Conservation (phyloP, 441 rosid species). For the Populus tomentosa region DNA sequence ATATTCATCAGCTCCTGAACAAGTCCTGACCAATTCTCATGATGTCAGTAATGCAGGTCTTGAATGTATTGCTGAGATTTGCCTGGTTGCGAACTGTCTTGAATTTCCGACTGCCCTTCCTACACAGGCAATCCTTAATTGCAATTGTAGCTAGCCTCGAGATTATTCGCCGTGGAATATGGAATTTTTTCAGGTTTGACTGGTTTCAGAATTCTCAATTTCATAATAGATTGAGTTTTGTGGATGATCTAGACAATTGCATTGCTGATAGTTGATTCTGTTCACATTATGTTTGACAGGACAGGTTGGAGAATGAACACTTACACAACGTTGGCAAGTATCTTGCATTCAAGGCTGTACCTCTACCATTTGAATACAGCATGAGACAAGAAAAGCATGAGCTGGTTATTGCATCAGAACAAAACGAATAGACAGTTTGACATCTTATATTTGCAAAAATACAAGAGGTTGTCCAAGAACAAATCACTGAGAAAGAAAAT, state of each 20-base stretch:
- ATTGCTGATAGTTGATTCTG: too few species aligned
- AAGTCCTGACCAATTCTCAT: neutral
- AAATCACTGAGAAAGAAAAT: too few species aligned
- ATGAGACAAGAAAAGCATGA: too few species aligned
- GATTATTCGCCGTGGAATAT: slow-evolving; percentile 53
- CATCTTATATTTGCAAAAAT: too few species aligned
- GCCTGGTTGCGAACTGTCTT: slow-evolving; percentile 59
- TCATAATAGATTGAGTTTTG: neutral
- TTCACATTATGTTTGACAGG: too few species aligned
- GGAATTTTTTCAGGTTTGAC: slow-evolving; percentile 54
- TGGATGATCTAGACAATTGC: neutral
- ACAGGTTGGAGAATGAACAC: slow-evolving; percentile 18
- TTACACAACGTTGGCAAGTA: neutral
- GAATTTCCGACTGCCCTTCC: slow-evolving; percentile 25
- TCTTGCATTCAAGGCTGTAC: neutral
- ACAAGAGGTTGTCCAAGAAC: too few species aligned
- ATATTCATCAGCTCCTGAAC: too few species aligned
- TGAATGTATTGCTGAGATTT: slow-evolving; percentile 32
- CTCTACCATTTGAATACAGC: too few species aligned
- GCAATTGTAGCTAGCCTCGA: slow-evolving; percentile 47
- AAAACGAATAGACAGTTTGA: too few species aligned
- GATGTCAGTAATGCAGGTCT: neutral
- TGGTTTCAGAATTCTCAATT: too few species aligned
- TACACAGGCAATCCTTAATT: slow-evolving; percentile 33
- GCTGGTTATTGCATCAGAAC: too few species aligned